Percentiles rank a stretch among this genome's conserved stretches.
Evolutionary conservation across 306 rosid species (phyloP).

Genomic region (Vigna angularis): DNA sequence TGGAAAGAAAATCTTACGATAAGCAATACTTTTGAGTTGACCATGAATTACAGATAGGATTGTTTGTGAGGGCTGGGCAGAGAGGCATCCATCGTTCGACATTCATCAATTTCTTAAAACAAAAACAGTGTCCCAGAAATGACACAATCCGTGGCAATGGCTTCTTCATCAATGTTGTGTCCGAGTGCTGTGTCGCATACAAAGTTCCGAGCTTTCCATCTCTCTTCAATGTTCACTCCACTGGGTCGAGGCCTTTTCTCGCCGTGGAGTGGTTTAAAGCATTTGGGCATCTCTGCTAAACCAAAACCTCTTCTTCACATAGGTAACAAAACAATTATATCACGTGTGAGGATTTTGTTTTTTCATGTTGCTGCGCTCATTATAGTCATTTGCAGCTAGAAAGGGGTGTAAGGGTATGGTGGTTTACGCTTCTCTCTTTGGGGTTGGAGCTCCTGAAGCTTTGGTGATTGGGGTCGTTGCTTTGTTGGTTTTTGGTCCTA

Average conservation of each 20-base stretch:
- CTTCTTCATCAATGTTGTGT: slow-evolving; percentile 60
- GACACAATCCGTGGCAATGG: slow-evolving; percentile 62
- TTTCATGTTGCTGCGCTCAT: slow-evolving; percentile 14
- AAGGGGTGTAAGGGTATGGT: slow-evolving; percentile 69
- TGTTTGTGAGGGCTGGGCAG: not conserved
- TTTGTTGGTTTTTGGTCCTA: slow-evolving; percentile 97
- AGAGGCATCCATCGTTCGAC: not conserved
- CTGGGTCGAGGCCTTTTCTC: slow-evolving; percentile 62
- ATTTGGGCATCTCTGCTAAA: slow-evolving; percentile 63
- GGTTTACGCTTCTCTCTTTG: slow-evolving; percentile 93
- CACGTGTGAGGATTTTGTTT: slow-evolving; percentile 22
- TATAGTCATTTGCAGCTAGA: slow-evolving; percentile 56
- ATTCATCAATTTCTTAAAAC: not conserved
- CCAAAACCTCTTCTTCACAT: slow-evolving; percentile 51
- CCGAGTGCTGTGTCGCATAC: slow-evolving; percentile 51
- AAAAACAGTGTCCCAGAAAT: slow-evolving; percentile 26
- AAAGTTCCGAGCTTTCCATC: slow-evolving; percentile 49
- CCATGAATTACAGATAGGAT: slow-evolving; percentile 25
- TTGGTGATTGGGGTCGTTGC: slow-evolving; percentile 99
- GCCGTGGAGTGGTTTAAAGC: slow-evolving; percentile 91
- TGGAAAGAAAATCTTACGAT: not conserved
- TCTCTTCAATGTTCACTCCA: slow-evolving; percentile 53
- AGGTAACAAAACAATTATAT: slow-evolving; percentile 46
- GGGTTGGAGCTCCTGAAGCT: slow-evolving; percentile 99
- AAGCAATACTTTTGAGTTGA: not conserved